Base-by-base conservation (phyloP, 1,284 basidiomycete species). In the Microbotryum saponariae region DNA sequence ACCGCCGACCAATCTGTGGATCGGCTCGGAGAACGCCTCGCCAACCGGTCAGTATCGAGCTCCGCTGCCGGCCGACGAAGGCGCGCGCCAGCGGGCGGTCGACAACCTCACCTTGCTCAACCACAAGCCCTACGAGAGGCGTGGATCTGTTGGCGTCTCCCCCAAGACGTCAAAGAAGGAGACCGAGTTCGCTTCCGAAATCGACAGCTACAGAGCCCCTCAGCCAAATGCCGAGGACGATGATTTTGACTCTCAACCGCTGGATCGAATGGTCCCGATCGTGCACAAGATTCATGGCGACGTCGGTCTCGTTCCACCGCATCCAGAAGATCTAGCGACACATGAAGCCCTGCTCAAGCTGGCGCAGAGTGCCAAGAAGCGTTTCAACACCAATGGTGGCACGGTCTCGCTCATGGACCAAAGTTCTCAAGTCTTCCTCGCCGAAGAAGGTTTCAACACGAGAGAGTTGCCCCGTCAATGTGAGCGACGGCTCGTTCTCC, bases 391-490 rank as follows among this genome's bases (percentile, higher is more conserved):
- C 21, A 55, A 55, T 6, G 62, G 58, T 21, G 56, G 60, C 23
- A 62, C 58, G 14, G 51, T 68, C 6, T 62, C 60, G 18, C 51
- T 68, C 47, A 60, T 68, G 62, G 64, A 66, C 58, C 54, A 58
- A 20, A 58, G 59, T 46, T 25, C 62, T 6, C 64, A 68, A 37
- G 54, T 65, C 21, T 68, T 68, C 37, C 56, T 68, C 20, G 58
- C 56, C 0, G 62, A 66, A 51, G 49, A 46, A 29, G 53, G 51
- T 1, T 62, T 65, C 60, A 21, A 45, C 21, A 27, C 58, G 6
- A 20, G 42, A 3, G 49, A 60, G 21, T 14, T 47, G 1, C 44
- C 58, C 4, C 57, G 64, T 8, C 60, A 68, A n/a, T 42, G 63
- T 63, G 21, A 52, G 63, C 59, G 20, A n/a, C 16, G 3, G 12